A percentile compares a stretch with the other conserved stretches of the same genome.
Evolutionary conservation across 495 filamentous ascomycete genomes (phyloP).

Genomic region (Articulospora tetracladia): DNA sequence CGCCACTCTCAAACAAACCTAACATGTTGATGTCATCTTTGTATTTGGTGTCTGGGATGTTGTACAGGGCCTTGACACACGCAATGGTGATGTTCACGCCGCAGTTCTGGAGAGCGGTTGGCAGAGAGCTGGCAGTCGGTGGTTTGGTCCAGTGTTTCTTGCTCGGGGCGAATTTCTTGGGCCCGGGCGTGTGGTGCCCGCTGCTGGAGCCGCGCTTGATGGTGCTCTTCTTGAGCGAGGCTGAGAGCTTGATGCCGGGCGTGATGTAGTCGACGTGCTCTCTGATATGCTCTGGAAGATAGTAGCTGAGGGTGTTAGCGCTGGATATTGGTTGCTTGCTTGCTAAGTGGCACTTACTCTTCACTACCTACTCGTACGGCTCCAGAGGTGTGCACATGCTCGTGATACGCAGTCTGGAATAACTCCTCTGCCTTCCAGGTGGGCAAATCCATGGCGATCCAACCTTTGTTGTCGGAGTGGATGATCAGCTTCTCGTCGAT

Average conservation of each 20-base stretch:
- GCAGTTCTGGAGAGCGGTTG: conserved; percentile 18
- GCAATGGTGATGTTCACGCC: conserved; percentile 14
- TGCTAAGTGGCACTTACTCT: conserved; percentile 1
- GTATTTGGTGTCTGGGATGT: conserved; percentile 5
- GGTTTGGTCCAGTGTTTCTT: conserved; percentile 3
- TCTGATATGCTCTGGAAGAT: conserved; percentile 12
- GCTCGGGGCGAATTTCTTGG: conserved; percentile 30
- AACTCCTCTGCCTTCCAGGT: conserved; percentile 21
- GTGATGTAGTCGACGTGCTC: conserved; percentile 18
- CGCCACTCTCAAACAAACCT: conserved; percentile 15
- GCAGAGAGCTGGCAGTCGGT: conserved; percentile 2
- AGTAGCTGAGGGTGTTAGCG: conserved; percentile 7
- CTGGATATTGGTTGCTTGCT: not conserved
- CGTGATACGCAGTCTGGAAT: conserved; percentile 21
- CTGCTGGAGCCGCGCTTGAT: not conserved
- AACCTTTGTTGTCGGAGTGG: conserved; percentile 19
- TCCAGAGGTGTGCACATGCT: conserved; percentile 11
- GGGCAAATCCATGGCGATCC: conserved; percentile 21
- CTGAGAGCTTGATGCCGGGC: conserved; percentile 19
- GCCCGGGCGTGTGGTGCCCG: conserved; percentile 34
- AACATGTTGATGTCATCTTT: conserved; percentile 8
- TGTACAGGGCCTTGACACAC: conserved; percentile 18
- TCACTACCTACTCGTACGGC: conserved; percentile 14
- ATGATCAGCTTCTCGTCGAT: conserved; percentile 11
- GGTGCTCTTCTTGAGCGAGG: conserved; percentile 20